These are phyloP conservation scores for Leccinum truebloodii DNA, from an alignment of 768 basidiomycete species.

Conservation along the genomic window DNA sequence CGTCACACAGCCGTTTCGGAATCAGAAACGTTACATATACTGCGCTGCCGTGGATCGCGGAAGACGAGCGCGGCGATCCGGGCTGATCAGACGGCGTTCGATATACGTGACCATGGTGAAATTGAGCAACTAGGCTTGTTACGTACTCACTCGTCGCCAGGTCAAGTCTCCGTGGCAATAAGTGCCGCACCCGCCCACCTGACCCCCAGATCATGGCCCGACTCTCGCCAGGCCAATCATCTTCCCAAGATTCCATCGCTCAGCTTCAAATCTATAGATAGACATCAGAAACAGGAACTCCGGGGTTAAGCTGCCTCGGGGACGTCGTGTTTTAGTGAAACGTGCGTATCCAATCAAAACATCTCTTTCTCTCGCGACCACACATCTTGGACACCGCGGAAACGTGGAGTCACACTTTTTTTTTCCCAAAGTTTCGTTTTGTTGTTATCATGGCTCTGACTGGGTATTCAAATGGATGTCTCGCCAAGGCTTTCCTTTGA, in stretches of 20 bases:
- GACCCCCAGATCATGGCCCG: conserved; percentile 9
- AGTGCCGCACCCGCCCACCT: conserved; percentile 12
- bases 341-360: conserved; percentile 20
- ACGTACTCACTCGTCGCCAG: conserved; percentile 24
- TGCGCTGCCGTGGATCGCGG: conserved; percentile 27
- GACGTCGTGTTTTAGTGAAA: conserved; percentile 25
- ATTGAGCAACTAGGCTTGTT: conserved; percentile 15
- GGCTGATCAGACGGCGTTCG: conserved; percentile 28
- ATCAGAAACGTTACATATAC: conserved; percentile 29
- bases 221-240: conserved; percentile 15
- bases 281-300: conserved; percentile 32
- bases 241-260: conserved; percentile 21
- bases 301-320: conserved; percentile 25
- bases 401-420: conserved; percentile 14
- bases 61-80: conserved; percentile 25
- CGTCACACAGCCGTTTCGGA: conserved; percentile 33
- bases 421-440: conserved; percentile 2
- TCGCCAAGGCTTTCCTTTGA: conserved; percentile 36
- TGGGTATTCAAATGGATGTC: conserved; percentile 29
- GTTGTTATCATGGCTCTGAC: conserved; percentile 12
- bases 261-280: conserved; percentile 28
- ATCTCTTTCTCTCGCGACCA: conserved; percentile 4
- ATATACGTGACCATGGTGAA: conserved; percentile 23
- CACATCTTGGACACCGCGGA: conserved; percentile 24
- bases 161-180: conserved; percentile 18